Evolutionary conservation across 208 protist genomes (phyloP).

Genomic region (Herpetomonas tarakana): DNA sequence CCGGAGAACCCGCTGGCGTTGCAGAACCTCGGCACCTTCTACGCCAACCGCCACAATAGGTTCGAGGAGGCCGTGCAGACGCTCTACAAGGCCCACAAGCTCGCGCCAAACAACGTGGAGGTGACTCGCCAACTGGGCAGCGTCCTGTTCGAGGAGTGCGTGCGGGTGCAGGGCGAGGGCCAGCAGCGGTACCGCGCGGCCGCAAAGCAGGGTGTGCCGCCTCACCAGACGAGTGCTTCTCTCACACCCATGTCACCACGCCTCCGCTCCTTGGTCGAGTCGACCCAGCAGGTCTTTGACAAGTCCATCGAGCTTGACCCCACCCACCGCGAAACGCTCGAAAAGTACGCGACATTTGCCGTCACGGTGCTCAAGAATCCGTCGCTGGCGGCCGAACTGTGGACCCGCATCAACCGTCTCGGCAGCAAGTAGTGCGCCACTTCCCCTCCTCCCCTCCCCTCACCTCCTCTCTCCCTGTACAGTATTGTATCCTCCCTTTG

Average conservation of each 20-base stretch:
- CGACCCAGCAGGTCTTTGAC: constrained; percentile 45
- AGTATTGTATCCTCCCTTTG: neutral
- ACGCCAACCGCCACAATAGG: constrained; percentile 46
- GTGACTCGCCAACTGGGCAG: constrained; percentile 47
- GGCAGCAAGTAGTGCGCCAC: constrained; percentile 11
- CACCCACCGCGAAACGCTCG: constrained; percentile 29
- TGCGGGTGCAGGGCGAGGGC: constrained; percentile 41
- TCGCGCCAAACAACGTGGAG: constrained; percentile 51
- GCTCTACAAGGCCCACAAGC: constrained; percentile 50
- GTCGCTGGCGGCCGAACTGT: constrained; percentile 35
- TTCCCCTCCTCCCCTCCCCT: no score
- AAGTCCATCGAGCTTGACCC: constrained; percentile 31
- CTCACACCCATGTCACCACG: constrained; percentile 9
- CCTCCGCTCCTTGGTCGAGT: constrained; percentile 37
- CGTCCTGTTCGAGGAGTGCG: constrained; percentile 57
- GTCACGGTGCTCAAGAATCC: constrained; percentile 54
- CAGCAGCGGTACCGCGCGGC: constrained; percentile 15
- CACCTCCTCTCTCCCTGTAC: constrained; percentile 4
- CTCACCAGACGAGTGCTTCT: neutral
- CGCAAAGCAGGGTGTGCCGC: constrained; percentile 11
- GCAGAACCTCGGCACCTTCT: constrained; percentile 59
- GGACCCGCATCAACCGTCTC: constrained; percentile 31
- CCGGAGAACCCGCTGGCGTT: constrained; percentile 37
- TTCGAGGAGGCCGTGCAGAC: constrained; percentile 63
- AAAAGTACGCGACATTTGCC: constrained; percentile 68